phyloP scores from a whole-genome alignment of 305 asterid genomes.

The Fraxinus sp. region DNA sequence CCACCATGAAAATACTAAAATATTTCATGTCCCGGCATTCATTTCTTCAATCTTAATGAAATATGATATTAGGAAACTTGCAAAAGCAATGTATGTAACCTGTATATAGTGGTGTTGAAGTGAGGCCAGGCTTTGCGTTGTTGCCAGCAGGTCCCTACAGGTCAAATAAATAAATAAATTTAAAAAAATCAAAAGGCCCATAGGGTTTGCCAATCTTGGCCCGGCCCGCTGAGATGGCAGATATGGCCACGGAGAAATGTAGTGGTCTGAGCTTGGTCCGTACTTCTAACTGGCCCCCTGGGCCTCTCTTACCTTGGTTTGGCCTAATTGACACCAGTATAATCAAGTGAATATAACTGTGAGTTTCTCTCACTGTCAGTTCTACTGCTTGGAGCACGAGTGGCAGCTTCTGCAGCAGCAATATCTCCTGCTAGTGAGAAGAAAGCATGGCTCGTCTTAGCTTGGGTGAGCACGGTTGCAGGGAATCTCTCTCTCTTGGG shows the following conservation, averaged over 20 bases:
- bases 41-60: neutral
- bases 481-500: conserved; percentile 85
- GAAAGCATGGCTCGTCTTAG: conserved; percentile 86
- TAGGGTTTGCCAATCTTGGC: neutral
- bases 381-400: conserved; percentile 64
- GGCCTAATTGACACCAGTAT: neutral
- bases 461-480: conserved; percentile 94
- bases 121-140: neutral
- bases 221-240: neutral
- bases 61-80: neutral
- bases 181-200: neutral
- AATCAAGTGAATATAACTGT: neutral
- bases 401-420: conserved; percentile 72
- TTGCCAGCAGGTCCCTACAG: neutral
- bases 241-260: neutral
- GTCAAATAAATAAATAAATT: neutral
- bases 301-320: neutral
- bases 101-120: neutral
- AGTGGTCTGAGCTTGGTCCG: neutral
- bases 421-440: conserved; percentile 67
- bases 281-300: neutral
- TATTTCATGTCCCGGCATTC: neutral
- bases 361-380: conserved; percentile 33
- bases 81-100: neutral
- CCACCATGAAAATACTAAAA: neutral